A percentile compares a stretch with the other conserved stretches of the same genome.
Evolutionary conservation across 768 basidiomycete species (phyloP).

Genomic region (Boletus vermiculosoides): DNA sequence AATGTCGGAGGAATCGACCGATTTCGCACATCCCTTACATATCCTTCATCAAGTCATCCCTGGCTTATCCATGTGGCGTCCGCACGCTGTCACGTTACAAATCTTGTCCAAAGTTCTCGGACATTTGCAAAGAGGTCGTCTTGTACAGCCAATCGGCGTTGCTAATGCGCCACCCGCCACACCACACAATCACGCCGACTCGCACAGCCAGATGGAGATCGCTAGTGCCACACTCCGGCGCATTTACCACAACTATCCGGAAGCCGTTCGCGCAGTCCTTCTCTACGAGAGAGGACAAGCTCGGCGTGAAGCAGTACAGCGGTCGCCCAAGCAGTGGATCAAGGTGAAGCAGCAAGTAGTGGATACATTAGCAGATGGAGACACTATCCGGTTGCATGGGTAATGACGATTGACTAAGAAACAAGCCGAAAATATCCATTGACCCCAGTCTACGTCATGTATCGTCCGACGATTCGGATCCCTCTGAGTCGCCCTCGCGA

Average conservation of each 20-base stretch:
- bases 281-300: constrained; percentile 36
- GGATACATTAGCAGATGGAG: constrained; percentile 28
- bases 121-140: constrained; percentile 50
- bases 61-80: constrained; percentile 62
- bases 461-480: constrained; percentile 70
- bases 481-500: constrained; percentile 57
- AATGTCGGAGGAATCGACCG: constrained; percentile 30
- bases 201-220: constrained; percentile 24
- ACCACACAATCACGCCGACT: constrained; percentile 19
- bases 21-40: constrained; percentile 59
- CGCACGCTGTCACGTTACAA: constrained; percentile 51
- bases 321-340: constrained; percentile 21
- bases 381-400: constrained; percentile 20
- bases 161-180: constrained; percentile 22
- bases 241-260: constrained; percentile 53
- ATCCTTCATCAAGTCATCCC: constrained; percentile 64
- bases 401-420: constrained; percentile 19
- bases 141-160: constrained; percentile 42
- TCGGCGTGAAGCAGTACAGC: constrained; percentile 19
- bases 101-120: constrained; percentile 46
- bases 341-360: constrained; percentile 14
- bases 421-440: constrained; percentile 14
- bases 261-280: constrained; percentile 36
- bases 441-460: constrained; percentile 24
- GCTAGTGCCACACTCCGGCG: constrained; percentile 43